Evolutionary conservation across 2,329 filamentous ascomycete genomes (phyloP), one percentile per base, ranked within the genome.

Genomic region (Emergomyces orientalis): DNA sequence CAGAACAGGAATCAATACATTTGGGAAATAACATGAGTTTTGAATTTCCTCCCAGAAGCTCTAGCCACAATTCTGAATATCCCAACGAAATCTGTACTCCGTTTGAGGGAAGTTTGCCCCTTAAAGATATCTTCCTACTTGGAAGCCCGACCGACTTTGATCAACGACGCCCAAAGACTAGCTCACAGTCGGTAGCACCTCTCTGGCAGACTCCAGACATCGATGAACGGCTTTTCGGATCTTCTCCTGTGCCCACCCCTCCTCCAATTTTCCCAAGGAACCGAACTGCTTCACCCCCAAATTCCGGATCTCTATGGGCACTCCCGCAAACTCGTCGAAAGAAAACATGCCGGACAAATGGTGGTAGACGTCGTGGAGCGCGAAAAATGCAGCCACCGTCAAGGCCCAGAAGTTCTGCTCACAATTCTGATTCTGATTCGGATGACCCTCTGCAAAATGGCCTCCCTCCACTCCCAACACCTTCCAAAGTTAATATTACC

Each of bases 371-470:
- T 22, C 17, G 8, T 13, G 25, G 39, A 34, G 17, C 17, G 52
- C 60, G 25, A 68, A 66, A 65, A 71, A 63, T 62, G 67, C 34
- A 66, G 66, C 64, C 4, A 27, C 11, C 25, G 13, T 2, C 32
- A 60, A 65, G 37, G 64, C 67, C 65, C 49, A 69, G 60, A 63
- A 67, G 65, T 25, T 65, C 57, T 54, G 17, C 19, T 32, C 30
- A 54, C 9, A 43, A 62, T 63, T 69, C 63, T 13, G 76, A 62
- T 63, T 69, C 63, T 9, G 76, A 78, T 64, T 78, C 76, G n/a
- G 76, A 78, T 65, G 76, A 78, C 63, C 76, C 76, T 54, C 68
- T 78, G 60, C 74, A 76, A 62, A 73, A 76, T 51, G 66, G 69
- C 34, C 63, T 69, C 32, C 69, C 70, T 63, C 68, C 71, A 14